Base-by-base conservation (phyloP, 352 stramenopile species). In the Sclerospora graminicola region DNA sequence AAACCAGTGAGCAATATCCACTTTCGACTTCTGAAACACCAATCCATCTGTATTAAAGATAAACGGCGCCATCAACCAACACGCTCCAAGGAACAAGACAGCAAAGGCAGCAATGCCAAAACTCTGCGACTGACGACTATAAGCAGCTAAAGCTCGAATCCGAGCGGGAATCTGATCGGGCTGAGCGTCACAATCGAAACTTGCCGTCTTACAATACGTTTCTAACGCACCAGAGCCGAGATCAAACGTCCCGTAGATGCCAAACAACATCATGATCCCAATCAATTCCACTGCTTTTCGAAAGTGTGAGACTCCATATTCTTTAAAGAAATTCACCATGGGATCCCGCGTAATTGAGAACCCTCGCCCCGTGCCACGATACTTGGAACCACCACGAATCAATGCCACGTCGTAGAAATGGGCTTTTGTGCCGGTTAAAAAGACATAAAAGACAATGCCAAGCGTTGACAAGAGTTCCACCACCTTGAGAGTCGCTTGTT, bases 41-140 rank as follows among this genome's bases (percentile, higher is more conserved):
- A 94, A 46, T n/a, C 79, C 79, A 30, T 91, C 80, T n/a, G 82
- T 91, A 54, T 94, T 94, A 59, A 90, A 94, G 5, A 93, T 52
- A 41, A 91, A 93, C 0, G 82, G 82, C 13, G 78, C 78, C 34
- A 90, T 57, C 28, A 93, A 54, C 82, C 82, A 93, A 31, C 79
- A 89, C 5, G 78, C 71, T 20, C 73, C 79, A 1, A 94, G 65
- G 28, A 94, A 66, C 32, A 86, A 54, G 41, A 94, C 79, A 8
- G 82, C 79, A 39, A 94, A 91, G 4, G 82, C 87, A 4, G 77
- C 70, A 19, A 91, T 58, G 0, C 82, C 79, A 35, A 86, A 94
- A 35, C 70, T 80, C 49, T 94, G 82, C 1, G 73, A 74, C 8
- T 68, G 72, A 10, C 54, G 48, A 18, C 58, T 66, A 43, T 74